Conservation (phyloP, 176 grass and related monocot genomes). For the Phoenix roebelenii region DNA sequence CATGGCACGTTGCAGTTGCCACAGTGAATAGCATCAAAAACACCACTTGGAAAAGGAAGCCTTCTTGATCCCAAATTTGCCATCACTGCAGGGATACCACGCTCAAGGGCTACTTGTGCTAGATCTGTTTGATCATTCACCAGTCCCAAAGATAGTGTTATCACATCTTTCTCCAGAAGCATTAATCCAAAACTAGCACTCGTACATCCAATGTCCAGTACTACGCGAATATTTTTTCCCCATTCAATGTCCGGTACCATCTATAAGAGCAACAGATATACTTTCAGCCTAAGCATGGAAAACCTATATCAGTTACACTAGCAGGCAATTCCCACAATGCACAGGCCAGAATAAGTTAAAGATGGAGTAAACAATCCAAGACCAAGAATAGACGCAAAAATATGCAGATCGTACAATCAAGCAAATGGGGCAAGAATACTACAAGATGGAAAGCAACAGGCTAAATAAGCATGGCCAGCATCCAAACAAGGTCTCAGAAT, state of each 20-base stretch:
- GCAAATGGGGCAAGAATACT: too few species aligned
- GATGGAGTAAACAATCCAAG: background rate
- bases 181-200: constrained; percentile 56
- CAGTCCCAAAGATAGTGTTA: constrained; percentile 66
- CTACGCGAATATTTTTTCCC: constrained; percentile 84
- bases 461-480: background rate
- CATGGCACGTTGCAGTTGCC: constrained; percentile 84
- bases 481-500: too few species aligned
- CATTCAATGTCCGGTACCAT: constrained; percentile 94
- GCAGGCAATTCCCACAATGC: too few species aligned
- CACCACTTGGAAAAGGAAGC: constrained; percentile 86
- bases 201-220: constrained; percentile 73
- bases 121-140: constrained; percentile 68
- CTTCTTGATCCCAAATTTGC: constrained; percentile 64
- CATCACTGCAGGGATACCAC: constrained; percentile 75
- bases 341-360: too few species aligned
- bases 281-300: constrained; percentile 5
- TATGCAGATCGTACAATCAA: too few species aligned
- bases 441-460: background rate
- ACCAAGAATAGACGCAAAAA: background rate
- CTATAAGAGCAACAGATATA: constrained; percentile 42
- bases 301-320: too few species aligned
- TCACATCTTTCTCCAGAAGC: constrained; percentile 62
- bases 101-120: constrained; percentile 79
- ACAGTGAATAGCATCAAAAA: constrained; percentile 93